Conservation (phyloP, 495 filamentous ascomycete species). For the Podospora appendiculata region DNA sequence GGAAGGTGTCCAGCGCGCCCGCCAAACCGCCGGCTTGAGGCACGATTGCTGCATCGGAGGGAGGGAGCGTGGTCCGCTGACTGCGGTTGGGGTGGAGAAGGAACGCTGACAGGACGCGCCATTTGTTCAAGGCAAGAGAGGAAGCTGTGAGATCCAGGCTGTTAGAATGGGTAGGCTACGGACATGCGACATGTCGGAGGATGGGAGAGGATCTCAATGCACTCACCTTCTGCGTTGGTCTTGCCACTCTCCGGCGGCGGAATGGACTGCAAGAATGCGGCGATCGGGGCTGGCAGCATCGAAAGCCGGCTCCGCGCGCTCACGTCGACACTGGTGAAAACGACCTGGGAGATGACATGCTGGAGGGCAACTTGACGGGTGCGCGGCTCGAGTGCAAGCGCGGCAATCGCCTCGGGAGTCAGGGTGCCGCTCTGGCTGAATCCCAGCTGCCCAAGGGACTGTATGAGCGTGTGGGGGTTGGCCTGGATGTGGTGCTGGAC, state of each 20-base stretch:
- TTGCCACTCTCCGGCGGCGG: slow-evolving; percentile 12
- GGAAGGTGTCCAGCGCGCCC: slow-evolving; percentile 19
- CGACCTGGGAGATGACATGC: slow-evolving; percentile 23
- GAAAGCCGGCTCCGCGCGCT: slow-evolving; percentile 16
- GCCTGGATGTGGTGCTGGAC: slow-evolving; percentile 18
- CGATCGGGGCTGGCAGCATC: slow-evolving; percentile 23
- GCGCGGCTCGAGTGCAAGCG: slow-evolving; percentile 19
- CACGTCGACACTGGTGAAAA: slow-evolving; percentile 24
- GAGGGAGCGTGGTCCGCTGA: slow-evolving; percentile 23
- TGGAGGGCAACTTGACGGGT: slow-evolving; percentile 22
- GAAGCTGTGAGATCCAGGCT: slow-evolving; percentile 9
- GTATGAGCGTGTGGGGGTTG: slow-evolving; percentile 10
- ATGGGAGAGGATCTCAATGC: background rate
- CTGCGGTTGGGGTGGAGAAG: slow-evolving; percentile 25
- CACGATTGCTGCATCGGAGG: slow-evolving; percentile 16
- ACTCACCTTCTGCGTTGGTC: slow-evolving; percentile 3
- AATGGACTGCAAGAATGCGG: slow-evolving; percentile 20
- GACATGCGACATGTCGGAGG: background rate
- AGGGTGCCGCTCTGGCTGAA: slow-evolving; percentile 11
- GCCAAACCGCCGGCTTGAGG: slow-evolving; percentile 21
- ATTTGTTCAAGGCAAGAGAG: slow-evolving; percentile 21
- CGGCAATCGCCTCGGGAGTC: slow-evolving; percentile 6
- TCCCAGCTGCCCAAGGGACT: slow-evolving; percentile 18
- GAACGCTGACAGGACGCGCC: slow-evolving; percentile 30
- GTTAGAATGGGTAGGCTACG: background rate